phyloP scores from a whole-genome alignment of 805 yeast species.

The Myxozyma nipponensis region DNA sequence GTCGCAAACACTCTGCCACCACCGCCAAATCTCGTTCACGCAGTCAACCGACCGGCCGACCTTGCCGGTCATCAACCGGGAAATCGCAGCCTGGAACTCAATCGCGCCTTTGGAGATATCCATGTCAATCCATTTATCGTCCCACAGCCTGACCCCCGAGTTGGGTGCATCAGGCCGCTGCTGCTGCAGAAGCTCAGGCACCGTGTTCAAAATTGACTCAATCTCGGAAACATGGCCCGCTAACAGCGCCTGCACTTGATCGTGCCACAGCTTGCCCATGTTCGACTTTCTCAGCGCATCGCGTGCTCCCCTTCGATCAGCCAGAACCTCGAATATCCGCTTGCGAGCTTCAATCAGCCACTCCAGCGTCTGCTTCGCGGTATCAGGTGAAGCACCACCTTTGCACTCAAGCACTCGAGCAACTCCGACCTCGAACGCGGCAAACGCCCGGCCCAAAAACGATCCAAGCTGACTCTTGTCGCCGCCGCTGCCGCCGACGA shows the following conservation, averaged over 20 bases:
- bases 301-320: constrained; percentile 11
- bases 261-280: neutral
- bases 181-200: neutral
- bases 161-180: neutral
- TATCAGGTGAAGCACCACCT: neutral
- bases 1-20: constrained; percentile 12
- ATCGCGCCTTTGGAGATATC: constrained; percentile 23
- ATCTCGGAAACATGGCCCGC: neutral
- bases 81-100: constrained; percentile 14
- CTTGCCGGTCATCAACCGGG: constrained; percentile 12
- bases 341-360: constrained; percentile 12
- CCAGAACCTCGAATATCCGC: constrained; percentile 5
- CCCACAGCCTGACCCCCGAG: constrained; percentile 11
- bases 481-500: too few species aligned
- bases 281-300: neutral
- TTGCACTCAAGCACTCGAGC: constrained; percentile 1
- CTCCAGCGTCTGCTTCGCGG: neutral
- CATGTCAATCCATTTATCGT: constrained; percentile 19
- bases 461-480: neutral
- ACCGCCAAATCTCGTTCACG: constrained; percentile 4
- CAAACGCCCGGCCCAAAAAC: constrained; percentile 1
- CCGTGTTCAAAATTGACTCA: neutral
- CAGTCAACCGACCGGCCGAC: constrained; percentile 1
- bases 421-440: constrained; percentile 10
- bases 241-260: neutral